Base-by-base conservation (phyloP, 2,329 filamentous ascomycete genomes). In the Amphichorda felina region DNA sequence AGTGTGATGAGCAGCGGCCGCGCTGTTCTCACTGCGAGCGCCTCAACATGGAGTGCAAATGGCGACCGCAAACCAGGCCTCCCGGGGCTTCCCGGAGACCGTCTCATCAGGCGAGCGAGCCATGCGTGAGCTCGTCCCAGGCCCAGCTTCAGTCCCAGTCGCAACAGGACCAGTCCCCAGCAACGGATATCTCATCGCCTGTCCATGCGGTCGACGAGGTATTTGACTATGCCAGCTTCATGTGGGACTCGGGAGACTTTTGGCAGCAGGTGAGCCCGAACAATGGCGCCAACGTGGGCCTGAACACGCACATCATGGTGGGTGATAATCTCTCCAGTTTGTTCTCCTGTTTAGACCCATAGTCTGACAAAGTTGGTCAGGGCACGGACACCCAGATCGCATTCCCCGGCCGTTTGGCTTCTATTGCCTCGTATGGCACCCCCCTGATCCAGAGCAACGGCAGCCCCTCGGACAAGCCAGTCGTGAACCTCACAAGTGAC, bases 201-300 rank as follows among this genome's bases (percentile, higher is more conserved):
- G 15, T 32, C 3, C 32, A 34, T 15, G 34, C 25, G 7, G 34
- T 36, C 13, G 59, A 60, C 28, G 56, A 66, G 41, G 51, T 63
- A 14, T 67, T 65, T 40, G 61, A 64, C 47, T 65, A 64, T 41
- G 61, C 62, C 22, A 64, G 57, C 43, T 66, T 66, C 47, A 63
- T 66, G 59, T 66, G 63, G 64, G 58, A 66, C 13, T 14, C 17
- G n/a, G 24, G 31, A 14, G 36, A 38, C 32, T 49, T 53, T 31
- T 57, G 54, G 57, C 51, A 53, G 38, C 50, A 56, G 27, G 41
- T 50, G 14, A 48, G 45, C n/a, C 45, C 48, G 4, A 47, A 49
- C 3, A 40, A 45, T 34, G 43, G 43, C 8, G 43, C 43, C 30
- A 44, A 42, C 31, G 40, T 4, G 33, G 48, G 44, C 34, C 18